phyloP scores from a whole-genome alignment of 257 asterid genomes.

The Paraleonurus japonicus region DNA sequence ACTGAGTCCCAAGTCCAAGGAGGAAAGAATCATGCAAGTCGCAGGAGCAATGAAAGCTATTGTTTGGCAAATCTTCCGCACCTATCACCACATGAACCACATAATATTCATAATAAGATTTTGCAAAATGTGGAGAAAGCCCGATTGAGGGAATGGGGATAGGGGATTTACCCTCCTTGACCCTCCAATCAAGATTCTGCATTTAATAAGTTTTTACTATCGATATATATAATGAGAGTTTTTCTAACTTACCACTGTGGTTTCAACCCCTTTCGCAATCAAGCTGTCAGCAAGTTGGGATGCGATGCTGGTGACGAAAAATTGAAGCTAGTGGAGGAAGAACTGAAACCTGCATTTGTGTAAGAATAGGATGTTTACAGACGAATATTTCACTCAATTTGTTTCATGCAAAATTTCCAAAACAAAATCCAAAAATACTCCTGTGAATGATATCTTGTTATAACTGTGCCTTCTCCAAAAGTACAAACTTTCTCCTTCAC shows the following conservation, averaged over 20 bases:
- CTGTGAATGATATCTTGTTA: background rate
- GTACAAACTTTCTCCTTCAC: background rate
- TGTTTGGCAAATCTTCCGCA: conserved; percentile 88
- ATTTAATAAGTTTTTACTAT: background rate
- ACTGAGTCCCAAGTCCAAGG: conserved; percentile 77
- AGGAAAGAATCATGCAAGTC: conserved; percentile 87
- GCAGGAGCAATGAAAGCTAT: conserved; percentile 92
- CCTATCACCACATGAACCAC: conserved; percentile 45
- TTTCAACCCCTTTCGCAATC: conserved; percentile 83
- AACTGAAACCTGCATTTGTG: conserved; percentile 75
- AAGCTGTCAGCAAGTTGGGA: conserved; percentile 88
- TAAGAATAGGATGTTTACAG: background rate
- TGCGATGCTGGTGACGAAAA: conserved; percentile 77
- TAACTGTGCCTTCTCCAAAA: background rate
- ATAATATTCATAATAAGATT: background rate
- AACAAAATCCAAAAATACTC: background rate
- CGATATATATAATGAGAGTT: background rate
- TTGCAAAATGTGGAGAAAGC: background rate
- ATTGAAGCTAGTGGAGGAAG: conserved; percentile 98
- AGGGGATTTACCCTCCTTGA: background rate
- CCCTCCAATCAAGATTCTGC: conserved; percentile 8
- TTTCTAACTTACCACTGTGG: conserved; percentile 59
- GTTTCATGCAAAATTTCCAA: background rate
- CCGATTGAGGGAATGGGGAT: background rate
- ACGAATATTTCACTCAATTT: background rate